Base-by-base conservation (phyloP, 2,329 filamentous ascomycete species). In the Claviceps maximensis region DNA sequence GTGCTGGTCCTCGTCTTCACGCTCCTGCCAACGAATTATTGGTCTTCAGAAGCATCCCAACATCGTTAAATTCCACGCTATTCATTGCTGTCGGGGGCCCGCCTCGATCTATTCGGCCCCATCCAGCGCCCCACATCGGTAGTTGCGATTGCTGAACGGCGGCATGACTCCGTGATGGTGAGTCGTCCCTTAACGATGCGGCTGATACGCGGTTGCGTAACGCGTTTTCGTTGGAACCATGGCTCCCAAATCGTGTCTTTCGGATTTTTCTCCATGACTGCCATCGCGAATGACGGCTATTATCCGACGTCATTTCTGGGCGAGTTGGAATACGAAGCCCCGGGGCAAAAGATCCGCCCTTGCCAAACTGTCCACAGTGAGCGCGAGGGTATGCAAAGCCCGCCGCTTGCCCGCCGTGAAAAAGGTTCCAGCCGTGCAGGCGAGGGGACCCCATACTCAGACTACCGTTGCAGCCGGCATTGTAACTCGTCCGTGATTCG, bases 401-500 rank as follows among this genome's bases (percentile, higher is more conserved):
- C 2, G 76, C 76, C 0, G 76, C 74, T 47, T 69, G 70, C 0
- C 76, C 76, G n/a, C 74, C 75, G 3, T 57, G 52, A 55, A 79
- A 77, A 0, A 72, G 72, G 41, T 75, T 74, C 72, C 70, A 74
- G 50, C 65, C 64, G 5, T 59, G 63, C 40, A 62, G 52, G 41
- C 61, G 63, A 3, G 65, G 62, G 2, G 61, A 61, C 21, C 63
- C 67, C 12, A 67, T 61, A 47, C 62, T 63, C 57, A 75, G 72
- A 57, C 74, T 77, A 23, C 74, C 74, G 60, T 76, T 76, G 47
- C 72, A 72, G 31, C 74, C 74, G 4, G 72, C 66, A 52, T 78
- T 75, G 59, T 77, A 77, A 31, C 72, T 83, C 21, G 81, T 82
- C 2, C 80, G 76, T 2, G 78, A 72, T 65, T 88, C 84, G 10